Base-by-base conservation (phyloP, 2,329 filamentous ascomycete genomes). In the Aspergillus pseudotamarii region DNA sequence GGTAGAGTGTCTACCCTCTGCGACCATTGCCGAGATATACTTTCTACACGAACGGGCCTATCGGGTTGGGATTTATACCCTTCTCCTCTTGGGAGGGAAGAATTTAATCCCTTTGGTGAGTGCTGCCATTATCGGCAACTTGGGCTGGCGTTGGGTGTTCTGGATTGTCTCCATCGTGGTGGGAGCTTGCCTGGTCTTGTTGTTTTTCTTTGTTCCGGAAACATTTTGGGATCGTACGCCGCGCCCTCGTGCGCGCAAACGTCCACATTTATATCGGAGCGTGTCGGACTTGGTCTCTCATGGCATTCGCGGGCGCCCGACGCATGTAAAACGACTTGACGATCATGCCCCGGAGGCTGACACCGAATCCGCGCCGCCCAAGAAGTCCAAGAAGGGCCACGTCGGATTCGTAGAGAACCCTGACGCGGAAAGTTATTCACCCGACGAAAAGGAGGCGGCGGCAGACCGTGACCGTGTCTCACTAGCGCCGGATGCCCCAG, bases 11-110 rank as follows among this genome's bases (percentile, higher is more conserved):
- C 84, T 98, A 34, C 94, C 94, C 0, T 96, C 93, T 5, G 94
- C 94, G 19, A 97, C 93, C 0, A 94, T 98, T 71, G 93, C 94
- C 4, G 94, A 98, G 77, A 97, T 98, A 64, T 98, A 94, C 81
- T 97, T 97, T 73, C 83, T 98, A 23, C 94, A 98, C 72, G 94
- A 98, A 79, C 86, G 94, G 64, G 94, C 94, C 0, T 98, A 94
- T 75, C 90, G 94, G 5, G 88, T 98, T 51, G 95, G 95, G 11
- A 93, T 98, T 28, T 98, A 98, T 74, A 97, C 94, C 0, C 80
- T 98, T 23, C 82, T 98, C 6, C 84, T 98, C 14, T 85, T 98
- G 0, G 92, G 94, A 16, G 93, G 94, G 57, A 97, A 97, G 83
- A 98, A 97, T 70, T 75, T 98, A 66, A 85, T 97, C 5, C 94